Evolutionary conservation across 768 basidiomycete genomes (phyloP), one percentile per base, ranked within the genome.

Genomic region (Boletus eberwhitei): DNA sequence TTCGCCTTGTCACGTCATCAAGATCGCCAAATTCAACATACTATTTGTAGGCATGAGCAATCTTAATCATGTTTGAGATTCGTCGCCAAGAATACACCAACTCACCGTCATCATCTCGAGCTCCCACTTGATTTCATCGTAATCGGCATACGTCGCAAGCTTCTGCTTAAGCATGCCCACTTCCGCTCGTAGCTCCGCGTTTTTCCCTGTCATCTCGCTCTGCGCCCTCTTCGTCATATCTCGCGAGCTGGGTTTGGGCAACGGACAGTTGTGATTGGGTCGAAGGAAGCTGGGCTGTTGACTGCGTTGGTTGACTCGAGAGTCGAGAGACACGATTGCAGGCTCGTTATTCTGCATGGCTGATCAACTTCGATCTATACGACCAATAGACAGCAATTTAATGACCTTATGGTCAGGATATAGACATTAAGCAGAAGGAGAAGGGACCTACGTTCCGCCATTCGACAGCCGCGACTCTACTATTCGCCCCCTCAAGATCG

Each of bases 81-180:
- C 2, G 4, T 26, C 19, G 24, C 6, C n/a, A 26, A 8, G 13
- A 5, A 16, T 8, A 8, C 9, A 11, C 9, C 2, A 13, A 64
- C 74, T 42, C 46, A 91, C 96, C 84, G 98, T 98, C 92, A 98
- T 91, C 59, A 98, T 98, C 66, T 94, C 94, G 26, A 99, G 79
- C 69, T 99, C 97, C 26, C 97, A 86, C 75, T 98, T 98, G 66
- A 98, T 85, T 74, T 98, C 95, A 64, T 98, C 96, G 64, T 26
- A 26, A 26, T 26, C 24, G 24, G 70, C 70, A 56, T 87, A 90
- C 59, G 82, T 83, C 63, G 82, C 84, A 36, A 98, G 74, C 59
- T 85, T 85, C 34, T 74, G 72, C 66, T 81, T 85, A 2, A 95
- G 75, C 44, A 79, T 78, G 16, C 88, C 87, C 5, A 87, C 75